Evolutionary conservation across 305 asterid species (phyloP).

Genomic region (Fraxinus greggii): DNA sequence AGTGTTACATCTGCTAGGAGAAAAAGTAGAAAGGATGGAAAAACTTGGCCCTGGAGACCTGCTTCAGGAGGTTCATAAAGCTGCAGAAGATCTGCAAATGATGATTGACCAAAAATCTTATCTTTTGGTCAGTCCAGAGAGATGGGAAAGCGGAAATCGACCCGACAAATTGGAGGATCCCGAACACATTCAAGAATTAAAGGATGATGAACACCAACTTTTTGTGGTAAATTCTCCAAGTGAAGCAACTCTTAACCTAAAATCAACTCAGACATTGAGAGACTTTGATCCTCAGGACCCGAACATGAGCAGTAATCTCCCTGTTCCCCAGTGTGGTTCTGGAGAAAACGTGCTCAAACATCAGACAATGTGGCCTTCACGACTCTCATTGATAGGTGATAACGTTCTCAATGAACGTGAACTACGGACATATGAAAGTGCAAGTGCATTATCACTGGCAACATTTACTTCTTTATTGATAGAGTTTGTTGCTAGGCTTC

Average conservation of each 20-base stretch:
- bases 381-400: conserved; percentile 72
- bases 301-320: conserved; percentile 37
- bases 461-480: conserved; percentile 78
- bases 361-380: conserved; percentile 88
- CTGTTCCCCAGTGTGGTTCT: conserved; percentile 60
- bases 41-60: conserved; percentile 51
- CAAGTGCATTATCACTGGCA: conserved; percentile 77
- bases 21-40: conserved; percentile 89
- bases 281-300: conserved; percentile 43
- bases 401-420: conserved; percentile 65
- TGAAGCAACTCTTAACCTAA: conserved; percentile 34
- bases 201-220: conserved; percentile 53
- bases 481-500: conserved; percentile 93
- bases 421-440: conserved; percentile 80
- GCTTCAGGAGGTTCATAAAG: conserved; percentile 73
- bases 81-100: conserved; percentile 82
- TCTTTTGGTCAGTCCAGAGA: conserved; percentile 72
- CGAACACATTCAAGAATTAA: conserved; percentile 59
- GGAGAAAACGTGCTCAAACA: conserved; percentile 55
- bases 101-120: conserved; percentile 77
- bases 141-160: conserved; percentile 61
- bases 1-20: conserved; percentile 64
- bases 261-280: conserved; percentile 43
- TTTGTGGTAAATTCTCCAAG: conserved; percentile 46
- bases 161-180: conserved; percentile 51